Evolutionary conservation across 2,329 filamentous ascomycete genomes (phyloP), one percentile per base, ranked within the genome.

Genomic region (Fusarium robinianum): DNA sequence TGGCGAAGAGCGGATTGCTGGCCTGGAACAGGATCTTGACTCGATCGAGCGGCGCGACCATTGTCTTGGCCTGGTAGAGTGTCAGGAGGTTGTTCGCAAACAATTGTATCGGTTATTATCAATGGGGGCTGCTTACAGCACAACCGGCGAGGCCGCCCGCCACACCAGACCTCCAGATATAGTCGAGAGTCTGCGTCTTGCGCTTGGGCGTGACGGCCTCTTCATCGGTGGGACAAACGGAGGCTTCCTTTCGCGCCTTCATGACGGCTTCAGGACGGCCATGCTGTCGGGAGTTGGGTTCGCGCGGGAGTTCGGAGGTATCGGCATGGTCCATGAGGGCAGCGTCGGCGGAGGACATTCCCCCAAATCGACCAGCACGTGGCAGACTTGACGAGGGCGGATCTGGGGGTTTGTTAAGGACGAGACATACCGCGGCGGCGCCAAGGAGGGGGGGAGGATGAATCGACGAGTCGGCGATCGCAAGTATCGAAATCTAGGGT

Each of bases 11-110:
- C 3, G 94, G 94, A 63, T 94, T 96, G 63, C 87, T 90, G 38
- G 94, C 87, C 68, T 99, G 94, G 72, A 99, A 97, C 27, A 99
- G 86, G 64, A 99, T 99, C 72, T 99, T 99, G 63, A 99, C 94
- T 56, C 94, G 86, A 71, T 99, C 94, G 53, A 99, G 87, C 16
- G 94, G 94, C 16, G 90, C 94, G 24, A 99, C 95, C 6, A 95
- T 77, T 0, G 92, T 96, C 77, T 99, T 99, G 50, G 88, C 94
- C 90, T 96, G 15, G 14, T 10, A 4, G 5, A 8, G 18, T 15
- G 52, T 60, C 15, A 60, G 47, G 10, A 5, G 32, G 32, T 7
- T 15, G 12, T 32, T 7, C 15, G 15, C 7, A 39, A 3, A 6
- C 4, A n/a, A n/a, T 5, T 16, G 5, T 10, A 21, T 19, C 30